phyloP scores from a whole-genome alignment of 2,329 filamentous ascomycete genomes.

The Rutstroemia sp. region DNA sequence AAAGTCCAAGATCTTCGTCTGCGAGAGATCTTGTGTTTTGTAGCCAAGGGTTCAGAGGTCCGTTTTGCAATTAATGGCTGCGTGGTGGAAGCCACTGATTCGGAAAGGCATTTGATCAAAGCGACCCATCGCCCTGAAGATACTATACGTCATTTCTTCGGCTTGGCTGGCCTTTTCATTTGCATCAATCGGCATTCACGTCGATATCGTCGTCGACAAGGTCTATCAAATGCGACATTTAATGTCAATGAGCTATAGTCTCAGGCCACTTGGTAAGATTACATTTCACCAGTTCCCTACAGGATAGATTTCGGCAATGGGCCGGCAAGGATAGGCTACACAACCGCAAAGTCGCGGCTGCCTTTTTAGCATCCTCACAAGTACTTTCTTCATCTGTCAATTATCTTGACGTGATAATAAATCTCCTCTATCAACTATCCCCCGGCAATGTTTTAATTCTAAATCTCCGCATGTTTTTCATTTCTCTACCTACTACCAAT shows the following conservation, averaged over 20 bases:
- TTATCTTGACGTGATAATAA: not conserved
- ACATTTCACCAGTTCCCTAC: too few relatives aligned
- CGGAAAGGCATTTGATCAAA: too few relatives aligned
- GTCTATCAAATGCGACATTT: not conserved
- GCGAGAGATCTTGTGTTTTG: too few relatives aligned
- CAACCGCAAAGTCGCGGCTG: slow-evolving; percentile 1
- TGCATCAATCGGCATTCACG: too few relatives aligned
- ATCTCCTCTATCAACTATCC: not conserved
- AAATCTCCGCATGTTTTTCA: not conserved
- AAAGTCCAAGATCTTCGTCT: not conserved
- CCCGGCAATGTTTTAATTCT: not conserved
- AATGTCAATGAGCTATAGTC: not conserved
- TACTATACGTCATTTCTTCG: too few relatives aligned
- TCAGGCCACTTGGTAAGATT: too few relatives aligned
- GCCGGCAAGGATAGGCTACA: not conserved
- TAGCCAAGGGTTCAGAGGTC: too few relatives aligned
- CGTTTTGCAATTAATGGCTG: too few relatives aligned
- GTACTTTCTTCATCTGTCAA: not conserved
- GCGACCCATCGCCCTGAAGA: too few relatives aligned
- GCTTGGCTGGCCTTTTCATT: too few relatives aligned
- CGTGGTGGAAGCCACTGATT: too few relatives aligned
- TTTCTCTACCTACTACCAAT: not conserved
- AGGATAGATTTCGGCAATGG: not conserved
- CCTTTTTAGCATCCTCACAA: not conserved
- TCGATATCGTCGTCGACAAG: too few relatives aligned